Percentiles rank a stretch among this genome's conserved stretches.
Evolutionary conservation across 805 yeast genomes (phyloP).

Genomic region (Barnettozyma populi): DNA sequence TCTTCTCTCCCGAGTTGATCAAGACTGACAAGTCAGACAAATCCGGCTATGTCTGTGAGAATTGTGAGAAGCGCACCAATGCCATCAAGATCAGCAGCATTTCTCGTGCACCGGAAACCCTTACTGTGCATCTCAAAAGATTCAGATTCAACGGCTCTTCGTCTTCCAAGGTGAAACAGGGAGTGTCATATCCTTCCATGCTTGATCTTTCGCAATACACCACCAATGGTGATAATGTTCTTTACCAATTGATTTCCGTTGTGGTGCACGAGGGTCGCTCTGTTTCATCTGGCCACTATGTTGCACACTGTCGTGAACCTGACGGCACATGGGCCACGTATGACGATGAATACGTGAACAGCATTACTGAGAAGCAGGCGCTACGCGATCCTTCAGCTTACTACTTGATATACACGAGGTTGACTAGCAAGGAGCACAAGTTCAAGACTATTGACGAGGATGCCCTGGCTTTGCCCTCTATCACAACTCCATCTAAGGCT

Average conservation of each 20-base stretch:
- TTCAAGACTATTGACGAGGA: slow-evolving; percentile 1
- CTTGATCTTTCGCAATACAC: slow-evolving; percentile 68
- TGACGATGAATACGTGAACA: slow-evolving; percentile 86
- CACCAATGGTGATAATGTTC: slow-evolving; percentile 39
- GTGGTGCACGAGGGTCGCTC: slow-evolving; percentile 95
- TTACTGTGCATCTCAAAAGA: slow-evolving; percentile 82
- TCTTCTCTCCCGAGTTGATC: slow-evolving; percentile 77
- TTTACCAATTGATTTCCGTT: slow-evolving; percentile 73
- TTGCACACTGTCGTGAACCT: slow-evolving; percentile 87
- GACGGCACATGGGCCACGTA: slow-evolving; percentile 90
- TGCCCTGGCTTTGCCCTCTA: not conserved
- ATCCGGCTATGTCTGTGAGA: slow-evolving; percentile 82
- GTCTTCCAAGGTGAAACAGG: slow-evolving; percentile 82
- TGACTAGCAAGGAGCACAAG: slow-evolving; percentile 49
- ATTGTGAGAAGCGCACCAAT: slow-evolving; percentile 68
- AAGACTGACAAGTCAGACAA: slow-evolving; percentile 61
- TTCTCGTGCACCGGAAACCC: slow-evolving; percentile 80
- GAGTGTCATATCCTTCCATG: slow-evolving; percentile 72
- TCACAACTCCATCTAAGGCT: not conserved
- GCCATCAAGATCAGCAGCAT: slow-evolving; percentile 76
- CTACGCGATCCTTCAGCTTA: slow-evolving; percentile 85
- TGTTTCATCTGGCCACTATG: slow-evolving; percentile 87
- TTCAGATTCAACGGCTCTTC: slow-evolving; percentile 81
- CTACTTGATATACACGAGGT: slow-evolving; percentile 76
- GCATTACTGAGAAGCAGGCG: slow-evolving; percentile 65